These are phyloP conservation scores for Apocynum venetum DNA, from an alignment of 257 asterid species.

Conservation along the genomic window DNA sequence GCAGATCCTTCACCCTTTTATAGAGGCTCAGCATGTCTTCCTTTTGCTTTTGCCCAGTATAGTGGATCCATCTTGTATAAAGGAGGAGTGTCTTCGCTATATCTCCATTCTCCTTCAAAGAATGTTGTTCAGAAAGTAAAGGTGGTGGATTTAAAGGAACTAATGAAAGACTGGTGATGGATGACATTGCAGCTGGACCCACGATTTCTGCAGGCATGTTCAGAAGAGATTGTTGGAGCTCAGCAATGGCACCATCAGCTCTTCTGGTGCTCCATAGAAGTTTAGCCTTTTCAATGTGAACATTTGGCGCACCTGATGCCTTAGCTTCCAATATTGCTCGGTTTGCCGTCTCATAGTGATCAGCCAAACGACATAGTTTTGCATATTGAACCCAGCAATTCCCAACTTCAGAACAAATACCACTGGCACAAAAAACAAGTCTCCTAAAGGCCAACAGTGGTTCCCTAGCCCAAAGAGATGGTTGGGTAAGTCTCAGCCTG, in stretches of 20 bases:
- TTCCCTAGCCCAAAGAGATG: slow-evolving; percentile 98
- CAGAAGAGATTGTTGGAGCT: slow-evolving; percentile 91
- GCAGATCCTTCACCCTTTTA: slow-evolving; percentile 88
- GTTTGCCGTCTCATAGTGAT: slow-evolving; percentile 93
- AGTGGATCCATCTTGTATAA: slow-evolving; percentile 93
- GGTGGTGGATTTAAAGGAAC: slow-evolving; percentile 79
- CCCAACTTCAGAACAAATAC: slow-evolving; percentile 71
- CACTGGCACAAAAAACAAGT: slow-evolving; percentile 83
- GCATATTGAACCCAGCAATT: slow-evolving; percentile 96
- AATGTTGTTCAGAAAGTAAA: slow-evolving; percentile 48
- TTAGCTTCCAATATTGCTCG: slow-evolving; percentile 94
- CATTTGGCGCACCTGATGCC: slow-evolving; percentile 76
- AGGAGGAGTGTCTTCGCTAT: slow-evolving; percentile 90
- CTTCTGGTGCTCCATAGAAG: slow-evolving; percentile 94
- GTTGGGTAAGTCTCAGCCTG: slow-evolving; percentile 86
- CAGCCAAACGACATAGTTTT: slow-evolving; percentile 94
- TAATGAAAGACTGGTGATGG: slow-evolving; percentile 80
- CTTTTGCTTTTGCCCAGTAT: slow-evolving; percentile 94
- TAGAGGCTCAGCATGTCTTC: slow-evolving; percentile 86
- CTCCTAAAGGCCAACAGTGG: slow-evolving; percentile 92
- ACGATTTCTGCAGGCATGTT: slow-evolving; percentile 81
- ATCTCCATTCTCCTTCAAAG: slow-evolving; percentile 53
- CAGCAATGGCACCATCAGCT: slow-evolving; percentile 96
- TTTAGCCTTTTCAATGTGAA: slow-evolving; percentile 95
- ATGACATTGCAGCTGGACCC: slow-evolving; percentile 80